Percentiles rank a stretch among this genome's conserved stretches.
Conservation (phyloP, 257 asterid species). For the Oldenlandia corymbosa region DNA sequence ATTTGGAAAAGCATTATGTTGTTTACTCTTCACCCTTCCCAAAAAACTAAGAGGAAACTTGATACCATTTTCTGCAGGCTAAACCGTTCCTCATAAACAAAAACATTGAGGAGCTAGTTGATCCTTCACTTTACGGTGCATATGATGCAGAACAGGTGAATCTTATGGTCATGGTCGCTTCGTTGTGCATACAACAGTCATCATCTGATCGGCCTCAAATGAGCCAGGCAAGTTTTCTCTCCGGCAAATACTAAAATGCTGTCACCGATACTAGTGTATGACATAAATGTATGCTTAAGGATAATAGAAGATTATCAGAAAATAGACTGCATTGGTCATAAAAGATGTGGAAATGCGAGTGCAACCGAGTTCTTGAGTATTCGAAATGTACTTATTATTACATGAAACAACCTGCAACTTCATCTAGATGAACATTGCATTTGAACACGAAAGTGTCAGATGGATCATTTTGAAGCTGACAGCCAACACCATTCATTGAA, state of each 20-base stretch:
- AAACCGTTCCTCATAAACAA: constrained; percentile 59
- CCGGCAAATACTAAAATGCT: neutral
- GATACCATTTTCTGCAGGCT: constrained; percentile 46
- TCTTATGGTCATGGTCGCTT: constrained; percentile 58
- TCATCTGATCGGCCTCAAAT: constrained; percentile 77
- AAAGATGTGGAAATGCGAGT: too few species aligned
- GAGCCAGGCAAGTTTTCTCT: constrained; percentile 59
- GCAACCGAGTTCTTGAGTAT: too few species aligned
- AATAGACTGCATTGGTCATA: too few species aligned
- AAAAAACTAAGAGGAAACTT: neutral
- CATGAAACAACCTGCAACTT: too few species aligned
- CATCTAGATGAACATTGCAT: too few species aligned
- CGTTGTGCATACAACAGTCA: constrained; percentile 63
- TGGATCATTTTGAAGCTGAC: neutral
- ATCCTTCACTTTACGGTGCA: constrained; percentile 54
- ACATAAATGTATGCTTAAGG: too few species aligned
- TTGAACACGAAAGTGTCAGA: neutral
- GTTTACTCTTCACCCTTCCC: neutral
- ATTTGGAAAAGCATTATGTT: neutral
- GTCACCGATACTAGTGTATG: too few species aligned
- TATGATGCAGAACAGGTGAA: constrained; percentile 62
- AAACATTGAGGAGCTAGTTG: constrained; percentile 47
- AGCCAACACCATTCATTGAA: neutral
- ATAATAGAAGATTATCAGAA: too few species aligned
- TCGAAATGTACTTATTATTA: too few species aligned